These are phyloP conservation scores for Hypoxylon sp. DNA, from an alignment of 2,329 filamentous ascomycete species.

Conservation along the genomic window DNA sequence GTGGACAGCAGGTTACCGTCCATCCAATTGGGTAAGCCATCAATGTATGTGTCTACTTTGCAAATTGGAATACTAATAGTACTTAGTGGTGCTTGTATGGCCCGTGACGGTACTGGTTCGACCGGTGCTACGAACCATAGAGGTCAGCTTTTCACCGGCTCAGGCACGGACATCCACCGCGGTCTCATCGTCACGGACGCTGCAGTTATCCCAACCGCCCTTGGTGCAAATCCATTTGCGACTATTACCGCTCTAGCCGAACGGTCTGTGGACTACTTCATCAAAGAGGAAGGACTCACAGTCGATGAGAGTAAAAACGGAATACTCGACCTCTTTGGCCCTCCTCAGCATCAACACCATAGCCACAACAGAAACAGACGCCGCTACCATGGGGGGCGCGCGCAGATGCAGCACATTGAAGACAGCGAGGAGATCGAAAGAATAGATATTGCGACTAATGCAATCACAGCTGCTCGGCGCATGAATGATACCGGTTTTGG, in stretches of 20 bases:
- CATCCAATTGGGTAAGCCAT: constrained; percentile 72
- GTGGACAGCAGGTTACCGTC: constrained; percentile 73
- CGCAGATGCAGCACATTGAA: constrained; percentile 44
- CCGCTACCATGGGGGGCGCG: constrained; percentile 38
- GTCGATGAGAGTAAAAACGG: constrained; percentile 65
- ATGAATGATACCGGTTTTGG: constrained; percentile 66
- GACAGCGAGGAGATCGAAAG: constrained; percentile 56
- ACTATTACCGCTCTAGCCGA: constrained; percentile 79
- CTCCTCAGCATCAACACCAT: constrained; percentile 59
- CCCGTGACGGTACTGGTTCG: constrained; percentile 68
- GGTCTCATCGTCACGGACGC: constrained; percentile 75
- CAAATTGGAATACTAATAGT: constrained; percentile 25
- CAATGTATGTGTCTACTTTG: neutral
- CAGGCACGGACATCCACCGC: constrained; percentile 64
- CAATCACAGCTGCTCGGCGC: constrained; percentile 60
- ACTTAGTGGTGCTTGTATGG: constrained; percentile 73
- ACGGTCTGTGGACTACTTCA: constrained; percentile 69
- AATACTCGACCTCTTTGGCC: constrained; percentile 68
- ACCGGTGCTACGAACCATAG: constrained; percentile 73
- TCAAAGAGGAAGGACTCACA: constrained; percentile 57
- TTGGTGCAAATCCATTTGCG: constrained; percentile 77
- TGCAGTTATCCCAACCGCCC: constrained; percentile 71
- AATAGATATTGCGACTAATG: constrained; percentile 56
- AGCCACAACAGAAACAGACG: neutral
- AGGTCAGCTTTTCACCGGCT: constrained; percentile 71